Evolutionary conservation across 805 yeast species (phyloP), one percentile per base, ranked within the genome.

Genomic region (Kazachstania taianensis): DNA sequence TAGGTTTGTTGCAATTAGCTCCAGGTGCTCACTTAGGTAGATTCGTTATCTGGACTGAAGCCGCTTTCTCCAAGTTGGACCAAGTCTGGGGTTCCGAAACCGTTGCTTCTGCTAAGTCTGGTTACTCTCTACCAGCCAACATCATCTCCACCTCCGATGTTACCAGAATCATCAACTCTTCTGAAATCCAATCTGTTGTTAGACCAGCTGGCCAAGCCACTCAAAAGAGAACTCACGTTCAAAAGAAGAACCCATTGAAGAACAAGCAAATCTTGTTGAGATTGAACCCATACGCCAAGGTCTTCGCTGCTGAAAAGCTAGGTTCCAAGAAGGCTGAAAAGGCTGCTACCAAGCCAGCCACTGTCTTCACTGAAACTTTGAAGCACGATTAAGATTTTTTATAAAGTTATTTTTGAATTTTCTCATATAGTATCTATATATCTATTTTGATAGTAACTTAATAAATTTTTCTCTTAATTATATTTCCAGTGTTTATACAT

Each of bases 21-120:
- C 98, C 98, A 70, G 98, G 98, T 81, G 94, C 97, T 66, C 98
- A 92, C 78, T 75, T 92, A 63, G 98, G 98, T 76, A 87, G 98
- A 80, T 92, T 92, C 64, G 81, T 92, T 64, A 85, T 92, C 85
- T 92, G 98, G 98, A 87, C 98, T 65, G 95, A 87, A 76, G 73
- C 85, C 66, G 99, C 99, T 66, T 86, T 92, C 69, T 81, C 87
- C 66, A 78, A 87, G 62, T 78, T 92, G 65, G 99, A 92, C 78
- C 73, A 86, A 52, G 83, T 92, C 75, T 92, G 92, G 92, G 94
- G 94, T 67, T 77, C 94, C 52, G 94, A 81, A 65, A 65, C 87
- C 59, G 76, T 81, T 65, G 75, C 78, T 57, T 77, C 92, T 40
- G 62, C 82, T 62, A 87, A 87, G 78, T 67, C 86, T 55, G 82